Evolutionary conservation across 179 eudicot species (phyloP).

Genomic region (Pouteria campechiana): DNA sequence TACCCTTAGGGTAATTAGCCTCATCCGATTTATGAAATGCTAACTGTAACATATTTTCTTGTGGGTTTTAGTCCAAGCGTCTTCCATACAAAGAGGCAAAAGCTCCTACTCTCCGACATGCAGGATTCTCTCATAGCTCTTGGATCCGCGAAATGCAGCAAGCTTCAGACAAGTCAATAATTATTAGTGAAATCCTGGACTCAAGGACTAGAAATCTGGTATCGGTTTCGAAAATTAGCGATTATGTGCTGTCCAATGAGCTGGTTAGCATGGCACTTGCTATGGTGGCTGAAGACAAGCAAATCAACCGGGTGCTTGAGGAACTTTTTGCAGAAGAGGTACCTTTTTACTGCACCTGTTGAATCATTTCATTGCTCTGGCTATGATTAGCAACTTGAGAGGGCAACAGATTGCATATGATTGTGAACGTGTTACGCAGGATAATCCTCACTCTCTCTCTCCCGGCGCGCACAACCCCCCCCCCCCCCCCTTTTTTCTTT

Average conservation of each 20-base stretch:
- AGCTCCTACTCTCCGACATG: constrained; percentile 31
- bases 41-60: background rate
- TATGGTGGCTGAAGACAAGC: constrained; percentile 97
- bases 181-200: constrained; percentile 85
- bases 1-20: no score
- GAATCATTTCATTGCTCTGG: no score
- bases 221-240: constrained; percentile 84
- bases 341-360: background rate
- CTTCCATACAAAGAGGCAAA: constrained; percentile 44
- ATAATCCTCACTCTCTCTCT: no score
- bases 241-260: constrained; percentile 90
- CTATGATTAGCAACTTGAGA: no score
- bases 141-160: constrained; percentile 91
- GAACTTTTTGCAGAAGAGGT: constrained; percentile 97
- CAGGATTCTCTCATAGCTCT: constrained; percentile 54
- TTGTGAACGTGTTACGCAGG: no score
- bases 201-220: constrained; percentile 83
- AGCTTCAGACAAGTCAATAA: constrained; percentile 78
- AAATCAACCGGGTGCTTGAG: constrained; percentile 80
- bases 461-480: no score
- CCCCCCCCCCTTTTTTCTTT: no score
- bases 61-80: constrained; percentile 64
- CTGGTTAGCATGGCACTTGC: constrained; percentile 97
- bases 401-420: no score
- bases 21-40: background rate